Base-by-base conservation (phyloP, 2,329 filamentous ascomycete genomes). In the Hypocrella siamensis region DNA sequence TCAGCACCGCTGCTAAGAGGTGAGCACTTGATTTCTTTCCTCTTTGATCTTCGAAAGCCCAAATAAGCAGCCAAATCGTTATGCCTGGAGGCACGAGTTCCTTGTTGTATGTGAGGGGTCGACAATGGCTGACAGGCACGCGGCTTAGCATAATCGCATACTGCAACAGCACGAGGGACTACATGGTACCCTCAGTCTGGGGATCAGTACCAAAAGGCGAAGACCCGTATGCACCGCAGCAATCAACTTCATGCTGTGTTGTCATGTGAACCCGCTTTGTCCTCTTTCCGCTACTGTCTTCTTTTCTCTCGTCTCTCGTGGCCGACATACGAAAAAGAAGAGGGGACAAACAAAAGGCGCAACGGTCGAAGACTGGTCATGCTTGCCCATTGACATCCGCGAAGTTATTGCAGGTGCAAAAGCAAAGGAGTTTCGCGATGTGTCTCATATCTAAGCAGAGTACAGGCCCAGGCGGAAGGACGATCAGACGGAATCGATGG, bases 151-250 rank as follows among this genome's bases (percentile, higher is more conserved):
- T 96, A 56, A 96, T 96, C 56, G 82, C 84, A 46, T 96, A 96
- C 65, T 96, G 88, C 61, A 93, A 93, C 60, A 86, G 83, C 59
- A 94, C 90, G 46, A 81, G 88, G 58, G 90, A 98, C 57, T 96
- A 93, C 65, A 96, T 98, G 90, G 86, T 96, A 33, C 86, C 86
- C 31, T 93, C 85, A 33, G 82, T 92, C 57, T 98, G 90, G 90
- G 88, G 88, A 45, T 73, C 78, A 38, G 84, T 96, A 42, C 84
- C 92, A 52, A 88, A 85, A 67, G 79, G 81, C 56, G 90, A 96
- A 54, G 90, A 98, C 55, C 90, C 90, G n/a, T 98, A 98, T 56
- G 85, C 88, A 49, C 88, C 88, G 45, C 88, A 92, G 65, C 84
- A 92, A 63, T 83, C 73, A 45, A 80, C 76, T 52, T 81, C 85